Evolutionary conservation across 2,329 filamentous ascomycete genomes (phyloP).

Genomic region (Neonectria punicea): DNA sequence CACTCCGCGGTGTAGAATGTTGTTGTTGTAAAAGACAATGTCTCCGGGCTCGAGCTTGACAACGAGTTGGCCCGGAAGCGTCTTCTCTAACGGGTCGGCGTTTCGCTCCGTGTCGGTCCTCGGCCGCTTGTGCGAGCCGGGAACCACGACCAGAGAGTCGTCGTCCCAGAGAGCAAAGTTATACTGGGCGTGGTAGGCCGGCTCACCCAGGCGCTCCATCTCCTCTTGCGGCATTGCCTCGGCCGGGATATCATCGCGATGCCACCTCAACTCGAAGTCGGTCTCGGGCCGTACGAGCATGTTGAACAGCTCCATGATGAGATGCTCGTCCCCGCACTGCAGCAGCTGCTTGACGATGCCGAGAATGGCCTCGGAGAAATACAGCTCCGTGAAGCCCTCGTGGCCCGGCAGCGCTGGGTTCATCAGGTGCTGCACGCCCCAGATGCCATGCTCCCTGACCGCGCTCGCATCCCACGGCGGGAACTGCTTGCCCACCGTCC

Average conservation of each 20-base stretch:
- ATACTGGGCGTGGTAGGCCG: slow-evolving; percentile 84
- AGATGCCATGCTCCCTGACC: slow-evolving; percentile 73
- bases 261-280: slow-evolving; percentile 83
- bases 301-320: slow-evolving; percentile 92
- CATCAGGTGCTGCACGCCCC: slow-evolving; percentile 89
- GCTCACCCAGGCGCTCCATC: slow-evolving; percentile 64
- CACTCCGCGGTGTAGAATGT: slow-evolving; percentile 80
- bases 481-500: slow-evolving; percentile 90
- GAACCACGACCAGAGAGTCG: slow-evolving; percentile 77
- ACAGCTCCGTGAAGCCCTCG: slow-evolving; percentile 71
- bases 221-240: slow-evolving; percentile 75
- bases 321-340: slow-evolving; percentile 63
- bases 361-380: slow-evolving; percentile 77
- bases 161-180: slow-evolving; percentile 86
- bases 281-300: slow-evolving; percentile 78
- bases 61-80: slow-evolving; percentile 70
- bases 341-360: slow-evolving; percentile 73
- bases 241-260: slow-evolving; percentile 83
- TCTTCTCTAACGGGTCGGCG: slow-evolving; percentile 72
- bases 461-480: slow-evolving; percentile 79
- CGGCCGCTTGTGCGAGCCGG: slow-evolving; percentile 77
- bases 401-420: slow-evolving; percentile 75
- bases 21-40: slow-evolving; percentile 89
- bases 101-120: slow-evolving; percentile 75
- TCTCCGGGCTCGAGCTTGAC: slow-evolving; percentile 79